phyloP scores from a whole-genome alignment of 2,329 filamentous ascomycete species.

The Lachnellula suecica region DNA sequence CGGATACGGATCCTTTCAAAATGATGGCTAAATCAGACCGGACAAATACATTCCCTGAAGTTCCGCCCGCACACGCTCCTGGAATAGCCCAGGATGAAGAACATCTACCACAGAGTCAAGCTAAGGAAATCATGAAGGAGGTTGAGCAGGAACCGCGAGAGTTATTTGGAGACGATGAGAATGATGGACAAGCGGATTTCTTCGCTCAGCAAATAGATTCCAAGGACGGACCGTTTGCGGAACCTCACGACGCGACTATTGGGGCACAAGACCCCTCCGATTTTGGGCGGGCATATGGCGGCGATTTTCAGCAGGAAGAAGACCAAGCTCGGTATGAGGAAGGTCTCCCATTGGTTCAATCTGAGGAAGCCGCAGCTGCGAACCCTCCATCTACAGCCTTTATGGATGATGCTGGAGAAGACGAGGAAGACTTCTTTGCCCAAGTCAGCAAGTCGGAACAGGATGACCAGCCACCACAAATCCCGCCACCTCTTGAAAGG shows the following conservation, averaged over 20 bases:
- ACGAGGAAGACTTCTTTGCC: slow-evolving; percentile 60
- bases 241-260: not conserved
- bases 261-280: slow-evolving; percentile 7
- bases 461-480: slow-evolving; percentile 16
- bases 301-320: slow-evolving; percentile 36
- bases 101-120: slow-evolving; percentile 49
- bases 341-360: slow-evolving; percentile 62
- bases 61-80: slow-evolving; percentile 43
- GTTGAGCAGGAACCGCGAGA: slow-evolving; percentile 41
- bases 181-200: slow-evolving; percentile 45
- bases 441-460: slow-evolving; percentile 30
- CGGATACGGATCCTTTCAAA: slow-evolving; percentile 57
- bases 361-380: slow-evolving; percentile 26
- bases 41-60: slow-evolving; percentile 63
- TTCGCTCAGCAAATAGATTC: slow-evolving; percentile 35
- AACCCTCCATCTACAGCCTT: slow-evolving; percentile 35
- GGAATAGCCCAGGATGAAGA: slow-evolving; percentile 34
- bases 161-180: slow-evolving; percentile 35
- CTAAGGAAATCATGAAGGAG: slow-evolving; percentile 52
- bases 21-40: slow-evolving; percentile 57
- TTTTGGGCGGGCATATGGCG: slow-evolving; percentile 24
- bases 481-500: slow-evolving; percentile 49
- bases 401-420: slow-evolving; percentile 35
- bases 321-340: slow-evolving; percentile 62
- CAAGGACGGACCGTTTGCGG: slow-evolving; percentile 24